phyloP scores from a whole-genome alignment of 352 stramenopile species.

The Thraustochytrium striatum region DNA sequence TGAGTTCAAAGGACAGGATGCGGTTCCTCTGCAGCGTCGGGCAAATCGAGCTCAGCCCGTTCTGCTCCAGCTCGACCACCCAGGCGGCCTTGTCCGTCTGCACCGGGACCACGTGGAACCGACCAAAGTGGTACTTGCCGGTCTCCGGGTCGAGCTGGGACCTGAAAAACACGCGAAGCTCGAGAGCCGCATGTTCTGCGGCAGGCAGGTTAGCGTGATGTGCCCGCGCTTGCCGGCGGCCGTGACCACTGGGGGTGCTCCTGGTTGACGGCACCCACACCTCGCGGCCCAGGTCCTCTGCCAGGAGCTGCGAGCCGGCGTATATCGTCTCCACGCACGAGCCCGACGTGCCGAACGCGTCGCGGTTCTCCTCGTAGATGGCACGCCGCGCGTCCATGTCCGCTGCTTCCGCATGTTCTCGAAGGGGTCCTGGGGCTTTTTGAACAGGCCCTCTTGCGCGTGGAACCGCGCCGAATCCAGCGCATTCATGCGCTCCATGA shows the following conservation, averaged over 20 bases:
- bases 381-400: no score
- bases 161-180: neutral
- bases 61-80: neutral
- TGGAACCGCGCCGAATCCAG: neutral
- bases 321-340: neutral
- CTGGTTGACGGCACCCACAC: neutral
- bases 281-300: neutral
- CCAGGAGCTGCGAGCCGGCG: neutral
- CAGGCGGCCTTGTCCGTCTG: slow-evolving; percentile 9
- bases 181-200: neutral
- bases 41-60: slow-evolving; percentile 9
- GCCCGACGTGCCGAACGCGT: no score
- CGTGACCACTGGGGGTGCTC: neutral
- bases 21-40: neutral
- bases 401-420: no score
- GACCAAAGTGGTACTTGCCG: neutral
- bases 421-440: neutral
- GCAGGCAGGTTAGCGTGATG: neutral
- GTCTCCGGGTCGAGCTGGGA: neutral
- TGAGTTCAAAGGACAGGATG: neutral
- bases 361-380: no score
- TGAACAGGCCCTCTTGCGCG: neutral
- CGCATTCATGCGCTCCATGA: neutral
- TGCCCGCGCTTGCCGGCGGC: neutral
- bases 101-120: neutral